Evolutionary conservation across 805 yeast species (phyloP).

Genomic region (Zygosaccharomyces bailii): DNA sequence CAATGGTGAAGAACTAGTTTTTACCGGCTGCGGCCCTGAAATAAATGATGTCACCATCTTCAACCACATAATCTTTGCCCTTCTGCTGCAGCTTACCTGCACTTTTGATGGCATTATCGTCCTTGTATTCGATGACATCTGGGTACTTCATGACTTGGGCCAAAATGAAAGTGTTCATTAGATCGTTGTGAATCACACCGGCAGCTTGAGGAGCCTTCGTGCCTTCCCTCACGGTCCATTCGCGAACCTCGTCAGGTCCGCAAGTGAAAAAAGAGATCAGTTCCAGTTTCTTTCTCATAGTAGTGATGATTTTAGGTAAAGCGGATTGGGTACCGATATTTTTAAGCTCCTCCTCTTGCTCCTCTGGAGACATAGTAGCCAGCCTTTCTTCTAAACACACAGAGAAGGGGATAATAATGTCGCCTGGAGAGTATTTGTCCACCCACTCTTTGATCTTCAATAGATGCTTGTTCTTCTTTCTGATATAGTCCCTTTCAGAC

Average conservation of each 20-base stretch:
- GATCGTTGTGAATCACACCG: constrained; percentile 94
- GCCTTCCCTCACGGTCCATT: constrained; percentile 93
- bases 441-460: constrained; percentile 86
- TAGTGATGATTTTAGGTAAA: constrained; percentile 77
- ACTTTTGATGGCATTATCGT: constrained; percentile 77
- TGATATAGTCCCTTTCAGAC: constrained; percentile 81
- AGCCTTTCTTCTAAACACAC: constrained; percentile 90
- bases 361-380: constrained; percentile 81
- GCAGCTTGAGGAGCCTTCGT: constrained; percentile 98
- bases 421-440: constrained; percentile 64
- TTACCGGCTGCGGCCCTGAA: constrained; percentile 95
- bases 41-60: constrained; percentile 89
- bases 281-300: constrained; percentile 83
- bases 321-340: constrained; percentile 71
- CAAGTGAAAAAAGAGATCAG: constrained; percentile 93
- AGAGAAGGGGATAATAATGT: constrained; percentile 85
- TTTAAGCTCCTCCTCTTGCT: constrained; percentile 73
- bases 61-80: constrained; percentile 94
- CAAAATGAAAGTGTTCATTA: constrained; percentile 89
- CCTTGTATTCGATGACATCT: constrained; percentile 72
- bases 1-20: constrained; percentile 39
- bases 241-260: constrained; percentile 95
- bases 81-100: constrained; percentile 86
- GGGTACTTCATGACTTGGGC: constrained; percentile 88
- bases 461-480: constrained; percentile 86